A percentile compares a stretch with the other conserved stretches of the same genome.
These are phyloP conservation scores for Gastrolobium villosum DNA, from an alignment of 306 rosid genomes.

Conservation along the genomic window DNA sequence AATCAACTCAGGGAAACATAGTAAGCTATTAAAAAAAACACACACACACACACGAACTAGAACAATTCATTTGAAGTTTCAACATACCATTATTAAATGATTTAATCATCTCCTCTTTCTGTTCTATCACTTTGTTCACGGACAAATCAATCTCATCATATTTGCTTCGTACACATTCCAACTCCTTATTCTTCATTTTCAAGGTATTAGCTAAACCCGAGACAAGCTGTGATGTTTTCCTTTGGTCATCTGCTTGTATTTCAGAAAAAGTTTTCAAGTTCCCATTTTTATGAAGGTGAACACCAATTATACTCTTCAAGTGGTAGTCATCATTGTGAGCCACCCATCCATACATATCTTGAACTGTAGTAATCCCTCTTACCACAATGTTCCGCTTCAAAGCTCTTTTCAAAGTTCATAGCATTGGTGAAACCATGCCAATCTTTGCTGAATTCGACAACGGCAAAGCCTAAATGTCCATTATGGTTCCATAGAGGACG, in stretches of 20 bases:
- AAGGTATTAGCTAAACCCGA: slow-evolving; percentile 60
- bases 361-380: slow-evolving; percentile 55
- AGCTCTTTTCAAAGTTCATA: slow-evolving; percentile 70
- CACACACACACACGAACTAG: slow-evolving; percentile 9
- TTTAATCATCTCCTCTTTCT: slow-evolving; percentile 60
- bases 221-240: slow-evolving; percentile 57
- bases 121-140: slow-evolving; percentile 52
- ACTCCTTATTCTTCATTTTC: slow-evolving; percentile 53
- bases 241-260: slow-evolving; percentile 54
- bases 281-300: slow-evolving; percentile 42
- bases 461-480: slow-evolving; percentile 84
- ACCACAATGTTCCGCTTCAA: slow-evolving; percentile 59
- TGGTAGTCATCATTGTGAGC: slow-evolving; percentile 55
- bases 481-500: slow-evolving; percentile 64
- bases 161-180: slow-evolving; percentile 57
- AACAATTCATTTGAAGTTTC: slow-evolving; percentile 17
- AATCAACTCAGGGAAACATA: background rate
- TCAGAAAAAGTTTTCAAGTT: slow-evolving; percentile 62
- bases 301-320: slow-evolving; percentile 39
- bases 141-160: slow-evolving; percentile 52
- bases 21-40: background rate
- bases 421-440: slow-evolving; percentile 85
- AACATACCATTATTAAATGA: slow-evolving; percentile 61
- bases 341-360: slow-evolving; percentile 72
- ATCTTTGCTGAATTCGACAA: slow-evolving; percentile 67